Conservation (phyloP, 2,329 filamentous ascomycete species). For the Pseudogymnoascus destructans region DNA sequence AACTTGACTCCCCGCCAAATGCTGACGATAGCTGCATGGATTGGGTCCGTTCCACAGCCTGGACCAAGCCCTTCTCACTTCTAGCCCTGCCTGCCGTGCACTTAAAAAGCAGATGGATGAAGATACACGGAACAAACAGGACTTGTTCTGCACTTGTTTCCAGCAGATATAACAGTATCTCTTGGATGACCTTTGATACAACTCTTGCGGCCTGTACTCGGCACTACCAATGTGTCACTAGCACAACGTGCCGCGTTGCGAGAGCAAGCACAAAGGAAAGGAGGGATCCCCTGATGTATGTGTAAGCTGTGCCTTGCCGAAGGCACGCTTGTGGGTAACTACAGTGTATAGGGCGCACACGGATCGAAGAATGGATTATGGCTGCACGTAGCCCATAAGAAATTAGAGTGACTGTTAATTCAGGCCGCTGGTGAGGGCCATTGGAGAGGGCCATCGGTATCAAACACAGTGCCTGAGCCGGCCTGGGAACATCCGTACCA, state of each 20-base stretch:
- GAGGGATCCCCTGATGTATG: background rate
- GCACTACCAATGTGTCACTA: background rate
- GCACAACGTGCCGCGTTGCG: background rate
- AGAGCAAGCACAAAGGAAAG: background rate
- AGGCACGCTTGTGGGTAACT: background rate
- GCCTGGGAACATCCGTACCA: background rate
- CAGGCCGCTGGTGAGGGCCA: background rate
- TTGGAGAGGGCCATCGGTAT: background rate
- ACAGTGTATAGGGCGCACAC: background rate
- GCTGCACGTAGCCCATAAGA: conserved; percentile 3
- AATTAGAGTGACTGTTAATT: background rate
- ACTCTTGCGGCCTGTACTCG: background rate
- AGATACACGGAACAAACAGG: background rate
- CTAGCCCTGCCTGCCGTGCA: background rate
- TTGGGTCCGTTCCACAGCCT: conserved; percentile 1
- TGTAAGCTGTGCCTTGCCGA: conserved; percentile 7
- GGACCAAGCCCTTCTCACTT: conserved; percentile 5
- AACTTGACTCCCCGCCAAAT: background rate
- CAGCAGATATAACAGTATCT: background rate
- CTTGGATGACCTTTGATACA: background rate
- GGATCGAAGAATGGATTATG: conserved; percentile 1
- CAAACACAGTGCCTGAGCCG: background rate
- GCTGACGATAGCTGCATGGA: background rate
- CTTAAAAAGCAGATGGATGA: background rate
- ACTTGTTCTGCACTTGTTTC: background rate